Evolutionary conservation across 202 grass and related monocot genomes (phyloP), one percentile per base, ranked within the genome.

Genomic region (Panicum virgatum): DNA sequence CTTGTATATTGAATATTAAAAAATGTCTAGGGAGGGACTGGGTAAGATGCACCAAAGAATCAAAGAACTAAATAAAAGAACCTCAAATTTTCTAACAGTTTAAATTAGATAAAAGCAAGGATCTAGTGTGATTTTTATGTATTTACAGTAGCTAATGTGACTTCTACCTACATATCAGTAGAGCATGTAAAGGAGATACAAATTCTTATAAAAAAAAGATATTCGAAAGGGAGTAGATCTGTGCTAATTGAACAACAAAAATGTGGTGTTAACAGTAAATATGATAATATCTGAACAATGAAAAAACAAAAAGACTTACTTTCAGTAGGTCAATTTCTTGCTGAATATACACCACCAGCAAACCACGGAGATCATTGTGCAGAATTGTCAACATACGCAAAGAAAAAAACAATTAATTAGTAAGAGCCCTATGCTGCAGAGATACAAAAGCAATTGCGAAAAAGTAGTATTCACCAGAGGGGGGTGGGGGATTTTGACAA

Each of bases 321-420:
- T 99, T 99, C 58, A 99, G 71, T 23, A 99, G 91, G 90, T 99
- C 96, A 26, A 99, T 99, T 87, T 99, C 96, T 98, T 98, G 96
- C 96, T 98, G 89, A 88, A 93, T 47, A 69, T 63, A 71, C 57
- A 79, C 86, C 85, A 72, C 19, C 44, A 86, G 42, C 62, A 83
- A 74, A 71, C 57, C 77, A 87, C 59, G 62, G 30, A 86, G 56
- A 73, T 83, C 75, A 34, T 72, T 20, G 78, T 48, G 36, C 43
- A 82, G 20, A 54, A 78, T 83, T 26, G 72, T 83, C 57, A 39
- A 83, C 30, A 71, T 83, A 46, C 66, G 87, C 27, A 89, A 69
- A 53, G 75, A 84, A 34, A 34, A 34, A 34, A 0, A 34, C 32
- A 34, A 34, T 34, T 2, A 81, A 82, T 67, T 81, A 70, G 72